Evolutionary conservation across 495 filamentous ascomycete species (phyloP).

Genomic region (Venustampulla echinocandica): DNA sequence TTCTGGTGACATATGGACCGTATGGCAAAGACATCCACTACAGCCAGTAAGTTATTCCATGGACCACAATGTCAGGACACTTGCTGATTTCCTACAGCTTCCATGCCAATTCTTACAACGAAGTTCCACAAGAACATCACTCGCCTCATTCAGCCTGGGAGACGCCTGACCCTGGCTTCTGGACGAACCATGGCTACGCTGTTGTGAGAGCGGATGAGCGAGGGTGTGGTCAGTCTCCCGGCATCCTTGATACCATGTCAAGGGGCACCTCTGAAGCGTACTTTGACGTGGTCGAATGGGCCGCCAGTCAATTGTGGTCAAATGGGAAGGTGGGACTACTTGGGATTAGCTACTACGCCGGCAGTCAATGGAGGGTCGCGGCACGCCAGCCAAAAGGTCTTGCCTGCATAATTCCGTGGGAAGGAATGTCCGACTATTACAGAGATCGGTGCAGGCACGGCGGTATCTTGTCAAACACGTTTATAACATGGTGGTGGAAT

Average conservation of each 20-base stretch:
- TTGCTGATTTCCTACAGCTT: slow-evolving; percentile 24
- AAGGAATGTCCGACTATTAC: slow-evolving; percentile 34
- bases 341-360: slow-evolving; percentile 9
- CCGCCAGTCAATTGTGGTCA: slow-evolving; percentile 8
- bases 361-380: slow-evolving; percentile 33
- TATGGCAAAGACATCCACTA: slow-evolving; percentile 57
- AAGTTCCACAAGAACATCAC: slow-evolving; percentile 35
- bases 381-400: slow-evolving; percentile 30
- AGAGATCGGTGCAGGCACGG: slow-evolving; percentile 39
- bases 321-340: slow-evolving; percentile 6
- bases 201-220: slow-evolving; percentile 10
- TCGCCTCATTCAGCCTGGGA: slow-evolving; percentile 24
- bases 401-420: slow-evolving; percentile 37
- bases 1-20: slow-evolving; percentile 46
- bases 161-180: slow-evolving; percentile 31
- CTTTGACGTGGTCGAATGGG: slow-evolving; percentile 12
- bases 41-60: slow-evolving; percentile 24
- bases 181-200: slow-evolving; percentile 17
- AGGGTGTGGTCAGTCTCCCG: slow-evolving; percentile 9
- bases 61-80: slow-evolving; percentile 4
- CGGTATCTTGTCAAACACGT: slow-evolving; percentile 52
- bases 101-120: slow-evolving; percentile 28
- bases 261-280: background rate
- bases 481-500: slow-evolving; percentile 55
- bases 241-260: slow-evolving; percentile 2